phyloP scores from a whole-genome alignment of 257 asterid species.

The Solanum ossicruentum region DNA sequence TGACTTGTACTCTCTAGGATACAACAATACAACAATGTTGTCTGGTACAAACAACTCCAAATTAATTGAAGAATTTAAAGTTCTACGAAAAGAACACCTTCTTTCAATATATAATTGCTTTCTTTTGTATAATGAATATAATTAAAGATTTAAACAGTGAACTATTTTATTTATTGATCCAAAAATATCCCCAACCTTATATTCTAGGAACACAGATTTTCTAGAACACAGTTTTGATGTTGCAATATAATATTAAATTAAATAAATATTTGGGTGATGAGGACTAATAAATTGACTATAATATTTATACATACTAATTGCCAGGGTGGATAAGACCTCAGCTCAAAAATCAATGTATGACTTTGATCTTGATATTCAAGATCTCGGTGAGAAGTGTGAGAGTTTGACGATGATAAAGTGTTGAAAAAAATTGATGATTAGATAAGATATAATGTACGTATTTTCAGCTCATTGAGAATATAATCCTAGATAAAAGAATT shows the following conservation, averaged over 20 bases:
- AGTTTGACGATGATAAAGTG: neutral
- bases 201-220: neutral
- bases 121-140: no score
- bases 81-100: no score
- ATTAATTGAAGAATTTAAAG: no score
- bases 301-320: neutral
- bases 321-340: neutral
- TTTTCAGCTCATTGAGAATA: neutral
- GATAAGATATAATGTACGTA: neutral
- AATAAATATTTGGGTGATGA: neutral
- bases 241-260: neutral
- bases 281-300: neutral
- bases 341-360: neutral
- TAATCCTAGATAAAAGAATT: neutral
- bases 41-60: no score
- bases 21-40: no score
- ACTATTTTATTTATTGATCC: no score
- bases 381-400: neutral
- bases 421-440: neutral
- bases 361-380: neutral
- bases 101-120: no score
- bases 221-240: neutral
- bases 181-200: no score
- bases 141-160: no score
- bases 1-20: no score